Conservation (phyloP, 768 basidiomycete genomes). For the Infundibulicybe gibba region DNA sequence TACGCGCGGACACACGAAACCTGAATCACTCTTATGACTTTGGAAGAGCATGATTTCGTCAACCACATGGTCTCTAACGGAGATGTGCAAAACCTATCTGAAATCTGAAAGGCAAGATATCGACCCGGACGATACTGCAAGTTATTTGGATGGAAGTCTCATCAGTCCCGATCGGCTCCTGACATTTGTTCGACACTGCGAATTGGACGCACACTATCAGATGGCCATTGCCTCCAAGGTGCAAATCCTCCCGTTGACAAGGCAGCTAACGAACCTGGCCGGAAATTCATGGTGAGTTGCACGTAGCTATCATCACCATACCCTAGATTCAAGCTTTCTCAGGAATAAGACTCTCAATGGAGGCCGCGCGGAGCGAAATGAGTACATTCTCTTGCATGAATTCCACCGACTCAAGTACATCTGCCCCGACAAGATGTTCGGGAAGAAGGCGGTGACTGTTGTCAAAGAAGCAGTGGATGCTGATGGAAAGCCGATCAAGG, state of each 20-base stretch:
- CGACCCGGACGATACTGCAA: conserved; percentile 91
- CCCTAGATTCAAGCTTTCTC: conserved; percentile 1
- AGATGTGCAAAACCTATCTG: conserved; percentile 93
- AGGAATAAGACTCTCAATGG: conserved; percentile 98
- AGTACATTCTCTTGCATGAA: conserved; percentile 97
- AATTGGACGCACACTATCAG: conserved; percentile 93
- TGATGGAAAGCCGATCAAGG: conserved; percentile 58
- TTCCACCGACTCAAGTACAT: conserved; percentile 96
- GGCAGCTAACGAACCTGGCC: conserved; percentile 91
- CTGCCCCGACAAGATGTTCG: conserved; percentile 91
- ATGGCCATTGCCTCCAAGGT: conserved; percentile 97
- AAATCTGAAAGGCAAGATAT: conserved; percentile 88
- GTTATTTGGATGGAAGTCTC: conserved; percentile 83
- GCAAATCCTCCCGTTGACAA: conserved; percentile 88
- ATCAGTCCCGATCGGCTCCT: conserved; percentile 73
- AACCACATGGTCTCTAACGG: conserved; percentile 96
- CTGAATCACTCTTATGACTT: background rate
- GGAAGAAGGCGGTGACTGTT: conserved; percentile 60
- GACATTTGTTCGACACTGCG: conserved; percentile 90
- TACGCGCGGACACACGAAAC: conserved; percentile 24
- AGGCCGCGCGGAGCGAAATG: conserved; percentile 97
- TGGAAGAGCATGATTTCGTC: conserved; percentile 91
- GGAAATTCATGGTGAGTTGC: conserved; percentile 88
- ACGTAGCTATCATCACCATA: background rate
- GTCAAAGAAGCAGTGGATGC: conserved; percentile 50